A percentile compares a stretch with the other conserved stretches of the same genome.
These are phyloP conservation scores for Penicillium sumatraense DNA, from an alignment of 2,329 filamentous ascomycete genomes.

Conservation along the genomic window DNA sequence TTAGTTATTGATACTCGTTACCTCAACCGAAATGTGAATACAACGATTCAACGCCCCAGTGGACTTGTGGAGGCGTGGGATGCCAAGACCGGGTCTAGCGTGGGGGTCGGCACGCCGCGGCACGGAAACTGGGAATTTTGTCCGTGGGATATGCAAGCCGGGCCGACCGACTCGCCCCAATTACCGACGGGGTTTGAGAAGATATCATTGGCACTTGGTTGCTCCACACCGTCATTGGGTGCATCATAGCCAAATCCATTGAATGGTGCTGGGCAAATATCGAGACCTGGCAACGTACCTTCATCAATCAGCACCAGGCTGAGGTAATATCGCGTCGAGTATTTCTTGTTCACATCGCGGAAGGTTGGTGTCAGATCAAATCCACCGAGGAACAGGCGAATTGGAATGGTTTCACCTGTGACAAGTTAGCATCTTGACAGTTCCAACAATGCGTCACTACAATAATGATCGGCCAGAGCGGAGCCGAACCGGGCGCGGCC, in stretches of 20 bases:
- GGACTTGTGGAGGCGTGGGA: conserved; percentile 15
- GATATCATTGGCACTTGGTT: conserved; percentile 6
- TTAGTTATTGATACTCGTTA: conserved; percentile 13
- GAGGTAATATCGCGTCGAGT: conserved; percentile 96
- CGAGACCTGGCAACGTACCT: conserved; percentile 56
- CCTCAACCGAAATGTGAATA: background rate
- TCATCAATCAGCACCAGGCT: conserved; percentile 95
- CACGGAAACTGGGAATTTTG: conserved; percentile 18
- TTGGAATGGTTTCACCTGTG: conserved; percentile 85
- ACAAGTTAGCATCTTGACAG: conserved; percentile 25
- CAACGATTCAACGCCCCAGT: background rate
- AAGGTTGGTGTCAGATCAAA: conserved; percentile 98
- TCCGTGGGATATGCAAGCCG: conserved; percentile 23
- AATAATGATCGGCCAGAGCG: no score
- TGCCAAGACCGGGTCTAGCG: conserved; percentile 32
- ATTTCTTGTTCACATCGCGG: conserved; percentile 99
- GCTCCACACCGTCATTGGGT: conserved; percentile 5
- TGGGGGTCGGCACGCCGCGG: conserved; percentile 31
- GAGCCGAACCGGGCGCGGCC: no score
- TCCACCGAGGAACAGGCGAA: conserved; percentile 92
- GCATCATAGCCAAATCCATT: conserved; percentile 2
- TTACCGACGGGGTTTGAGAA: conserved; percentile 43
- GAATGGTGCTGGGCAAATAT: background rate
- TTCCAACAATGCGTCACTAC: background rate
- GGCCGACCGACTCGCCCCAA: conserved; percentile 34